Evolutionary conservation across 805 yeast genomes (phyloP).

Genomic region (Monosporozyma siamensis): DNA sequence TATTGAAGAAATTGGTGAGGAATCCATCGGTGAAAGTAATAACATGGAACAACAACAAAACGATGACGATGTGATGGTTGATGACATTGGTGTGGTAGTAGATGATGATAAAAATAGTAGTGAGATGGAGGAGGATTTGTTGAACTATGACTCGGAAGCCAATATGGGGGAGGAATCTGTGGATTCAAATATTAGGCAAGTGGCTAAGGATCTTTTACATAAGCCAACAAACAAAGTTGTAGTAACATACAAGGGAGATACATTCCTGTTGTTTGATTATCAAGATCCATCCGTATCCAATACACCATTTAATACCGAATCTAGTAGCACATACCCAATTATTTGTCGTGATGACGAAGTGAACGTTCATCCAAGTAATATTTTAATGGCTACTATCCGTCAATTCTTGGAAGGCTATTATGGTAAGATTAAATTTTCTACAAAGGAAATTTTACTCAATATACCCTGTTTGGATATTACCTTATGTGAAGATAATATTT

Average conservation of each 20-base stretch:
- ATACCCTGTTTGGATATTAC: slow-evolving; percentile 25
- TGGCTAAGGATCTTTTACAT: slow-evolving; percentile 18
- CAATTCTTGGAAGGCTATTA: slow-evolving; percentile 17
- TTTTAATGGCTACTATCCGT: slow-evolving; percentile 19
- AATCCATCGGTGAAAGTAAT: not conserved
- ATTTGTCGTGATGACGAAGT: slow-evolving; percentile 16
- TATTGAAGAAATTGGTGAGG: not conserved
- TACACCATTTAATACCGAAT: slow-evolving; percentile 8
- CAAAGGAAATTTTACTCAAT: slow-evolving; percentile 22
- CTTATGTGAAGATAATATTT: slow-evolving; percentile 28
- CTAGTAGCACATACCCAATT: slow-evolving; percentile 9
- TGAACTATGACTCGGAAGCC: slow-evolving; percentile 8
- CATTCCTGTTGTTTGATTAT: slow-evolving; percentile 18
- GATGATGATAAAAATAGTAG: not conserved
- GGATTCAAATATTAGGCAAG: slow-evolving; percentile 11
- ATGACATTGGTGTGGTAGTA: not conserved
- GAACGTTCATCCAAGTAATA: slow-evolving; percentile 13
- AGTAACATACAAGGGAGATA: slow-evolving; percentile 16
- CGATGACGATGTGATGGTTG: not conserved
- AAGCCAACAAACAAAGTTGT: slow-evolving; percentile 13
- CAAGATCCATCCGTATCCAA: slow-evolving; percentile 5
- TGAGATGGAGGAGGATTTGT: slow-evolving; percentile 6
- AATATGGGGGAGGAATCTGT: not conserved
- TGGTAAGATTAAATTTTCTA: slow-evolving; percentile 17
- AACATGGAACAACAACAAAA: not conserved